Evolutionary conservation across 352 stramenopile species (phyloP), one percentile per base, ranked within the genome.

Genomic region (Globisporangium orthogonon): DNA sequence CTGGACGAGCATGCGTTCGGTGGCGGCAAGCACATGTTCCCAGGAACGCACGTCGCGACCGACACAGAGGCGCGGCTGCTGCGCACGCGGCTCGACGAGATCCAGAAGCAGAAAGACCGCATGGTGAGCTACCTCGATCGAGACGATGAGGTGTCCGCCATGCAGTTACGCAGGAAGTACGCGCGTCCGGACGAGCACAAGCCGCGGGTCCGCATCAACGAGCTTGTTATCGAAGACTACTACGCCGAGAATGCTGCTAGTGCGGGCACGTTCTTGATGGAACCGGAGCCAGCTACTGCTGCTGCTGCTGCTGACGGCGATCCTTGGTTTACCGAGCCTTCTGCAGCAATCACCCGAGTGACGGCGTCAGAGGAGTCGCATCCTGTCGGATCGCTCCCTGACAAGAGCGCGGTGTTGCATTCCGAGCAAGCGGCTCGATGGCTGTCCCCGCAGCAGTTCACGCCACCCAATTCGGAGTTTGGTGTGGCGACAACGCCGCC

Each of bases 151-250:
- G 33, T 91, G 44, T 80, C 75, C 15, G 77, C 71, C 5, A 76
- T 68, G 2, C 73, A 88, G 30, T 63, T 89, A 41, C 73, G 73
- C 30, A 66, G 60, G 17, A 79, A 76, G 54, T 80, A 89, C 37
- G n/a, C 44, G 30, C 62, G 72, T 7, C 61, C 70, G 35, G 65
- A 80, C 1, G 69, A 69, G 10, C 62, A 78, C 15, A 72, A 81
- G 41, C 70, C 73, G 0, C 78, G 74, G 18, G 57, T 91, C 54
- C 76, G 80, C 17, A 91, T 92, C 57, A 92, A 89, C 44, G 83
- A 92, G 59, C 69, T 95, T 4, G 72, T 95, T 11, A 95, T 95
- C 33, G 86, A 95, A 59, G 74, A 95, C 31, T 95, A 94, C 48
- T 95, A 92, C 53, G 69, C 71, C 3, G 58, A 80, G 0, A 81